phyloP scores from a whole-genome alignment of 1,139 yeast genomes.

The Meyerozyma elateridarum region DNA sequence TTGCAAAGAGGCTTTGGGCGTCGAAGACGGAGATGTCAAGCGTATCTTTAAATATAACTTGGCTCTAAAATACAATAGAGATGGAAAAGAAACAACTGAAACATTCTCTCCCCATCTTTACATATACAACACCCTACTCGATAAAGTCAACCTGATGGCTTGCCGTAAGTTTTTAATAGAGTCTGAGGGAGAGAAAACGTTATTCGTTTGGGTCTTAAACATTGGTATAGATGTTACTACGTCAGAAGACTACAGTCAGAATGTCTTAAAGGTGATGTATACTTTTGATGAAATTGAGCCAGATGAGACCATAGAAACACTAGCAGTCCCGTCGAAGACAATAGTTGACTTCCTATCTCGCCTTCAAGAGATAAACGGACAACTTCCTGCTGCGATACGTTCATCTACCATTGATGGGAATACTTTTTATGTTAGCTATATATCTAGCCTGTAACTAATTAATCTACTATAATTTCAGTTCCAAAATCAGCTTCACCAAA shows the following conservation, averaged over 20 bases:
- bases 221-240: conserved; percentile 34
- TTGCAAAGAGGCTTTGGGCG: conserved; percentile 34
- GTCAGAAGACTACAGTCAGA: conserved; percentile 13
- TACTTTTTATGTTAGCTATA: conserved; percentile 12
- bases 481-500: conserved; percentile 32
- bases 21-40: conserved; percentile 16
- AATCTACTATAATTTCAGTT: conserved; percentile 9
- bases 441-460: conserved; percentile 6
- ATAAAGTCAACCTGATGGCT: conserved; percentile 45
- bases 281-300: conserved; percentile 17
- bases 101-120: conserved; percentile 29
- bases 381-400: not conserved
- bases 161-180: conserved; percentile 54
- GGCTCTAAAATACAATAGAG: conserved; percentile 19
- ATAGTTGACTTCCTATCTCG: conserved; percentile 11
- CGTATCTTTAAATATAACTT: conserved; percentile 63
- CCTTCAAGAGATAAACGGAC: conserved; percentile 10
- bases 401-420: not conserved
- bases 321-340: conserved; percentile 12
- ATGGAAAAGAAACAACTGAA: too few species aligned
- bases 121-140: conserved; percentile 37
- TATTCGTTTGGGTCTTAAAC: conserved; percentile 40
- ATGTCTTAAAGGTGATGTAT: conserved; percentile 42
- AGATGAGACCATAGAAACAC: conserved; percentile 12
- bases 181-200: conserved; percentile 55